Percentiles rank a stretch among this genome's conserved stretches.
Evolutionary conservation across 1,284 basidiomycete species (phyloP).

Genomic region (Anthracocystis panici-leucophaei): DNA sequence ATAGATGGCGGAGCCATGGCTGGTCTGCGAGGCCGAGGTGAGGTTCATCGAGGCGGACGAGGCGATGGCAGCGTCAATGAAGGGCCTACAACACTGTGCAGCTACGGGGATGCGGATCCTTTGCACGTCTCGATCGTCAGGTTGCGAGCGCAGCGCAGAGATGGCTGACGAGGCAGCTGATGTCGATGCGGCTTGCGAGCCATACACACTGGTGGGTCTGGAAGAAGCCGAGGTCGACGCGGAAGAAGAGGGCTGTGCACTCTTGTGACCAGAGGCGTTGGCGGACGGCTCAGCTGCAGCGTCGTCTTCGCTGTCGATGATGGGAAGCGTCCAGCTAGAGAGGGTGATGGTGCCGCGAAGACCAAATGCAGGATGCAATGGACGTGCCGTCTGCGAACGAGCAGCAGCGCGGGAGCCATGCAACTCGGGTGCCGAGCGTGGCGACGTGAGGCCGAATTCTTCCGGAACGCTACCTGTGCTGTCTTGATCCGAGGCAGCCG

Average conservation of each 20-base stretch:
- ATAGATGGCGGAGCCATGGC: constrained; percentile 42
- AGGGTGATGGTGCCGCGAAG: constrained; percentile 46
- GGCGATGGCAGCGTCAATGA: constrained; percentile 43
- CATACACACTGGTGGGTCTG: constrained; percentile 48
- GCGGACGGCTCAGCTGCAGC: constrained; percentile 5
- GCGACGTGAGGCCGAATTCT: constrained; percentile 42
- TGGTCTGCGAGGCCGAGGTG: constrained; percentile 25
- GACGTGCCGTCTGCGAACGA: constrained; percentile 21
- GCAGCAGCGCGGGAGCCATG: constrained; percentile 14
- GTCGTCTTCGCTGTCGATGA: constrained; percentile 16
- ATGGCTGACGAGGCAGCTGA: constrained; percentile 38
- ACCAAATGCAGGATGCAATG: constrained; percentile 43
- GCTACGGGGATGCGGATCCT: constrained; percentile 48
- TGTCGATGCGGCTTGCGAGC: constrained; percentile 35
- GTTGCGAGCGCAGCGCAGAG: constrained; percentile 31
- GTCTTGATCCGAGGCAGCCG: constrained; percentile 36
- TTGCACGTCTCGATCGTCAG: constrained; percentile 48
- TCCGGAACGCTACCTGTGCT: constrained; percentile 21
- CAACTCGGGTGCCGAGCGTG: constrained; percentile 47
- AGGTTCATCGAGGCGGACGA: constrained; percentile 7
- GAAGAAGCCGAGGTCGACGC: constrained; percentile 40
- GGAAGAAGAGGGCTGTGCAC: constrained; percentile 31
- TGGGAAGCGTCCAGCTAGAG: constrained; percentile 43
- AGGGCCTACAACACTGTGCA: constrained; percentile 51
- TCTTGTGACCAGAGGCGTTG: constrained; percentile 12